Base-by-base conservation (phyloP, 305 asterid genomes). In the Solanum hybrid region DNA sequence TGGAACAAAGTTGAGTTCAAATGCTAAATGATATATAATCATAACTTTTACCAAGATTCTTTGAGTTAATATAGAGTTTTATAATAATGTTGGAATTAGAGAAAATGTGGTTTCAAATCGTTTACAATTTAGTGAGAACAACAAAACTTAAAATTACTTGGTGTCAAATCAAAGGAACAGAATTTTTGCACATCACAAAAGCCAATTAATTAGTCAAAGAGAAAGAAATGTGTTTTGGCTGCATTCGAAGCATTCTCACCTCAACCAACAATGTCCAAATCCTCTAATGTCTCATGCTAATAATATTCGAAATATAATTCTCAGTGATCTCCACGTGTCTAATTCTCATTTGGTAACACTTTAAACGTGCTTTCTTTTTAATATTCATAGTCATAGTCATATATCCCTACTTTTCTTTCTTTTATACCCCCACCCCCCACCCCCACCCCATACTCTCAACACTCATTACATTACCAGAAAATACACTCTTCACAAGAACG, bases 331-430 rank as follows among this genome's bases (percentile, higher is more conserved):
- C 89, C 78, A 77, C 78, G 86, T 77, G 89, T 77, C 34, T 13
- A 7, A 64, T 64, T 51, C 13, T 17, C 22, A 77, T 88, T 88
- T 29, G 89, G 75, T 88, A 24, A 24, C 36, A 77, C 89, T 88
- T 88, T 88, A 77, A 88, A 88, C 89, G 78, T 88, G 89, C 73
- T 88, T 38, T 76, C 73, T 38, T 69, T 66, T 87, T 26, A 20
- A 46, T 46, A 46, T 80, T 80, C 86, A 79, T 24, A 27, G 35
- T 64, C 26, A 64, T 64, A 32, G 37, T 69, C 14, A 69, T 69
- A 34, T 76, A 32, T 2, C 87, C 73, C 40, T 14, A 46, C 73
- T 24, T 76, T 42, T 42, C 35, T 76, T 34, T 75, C 69, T 88
- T 60, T 20, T 20, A 60, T 60, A 7, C 71, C 69, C 10, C 24